phyloP scores from a whole-genome alignment of 2,329 filamentous ascomycete species.

The Dissoconium aciculare region DNA sequence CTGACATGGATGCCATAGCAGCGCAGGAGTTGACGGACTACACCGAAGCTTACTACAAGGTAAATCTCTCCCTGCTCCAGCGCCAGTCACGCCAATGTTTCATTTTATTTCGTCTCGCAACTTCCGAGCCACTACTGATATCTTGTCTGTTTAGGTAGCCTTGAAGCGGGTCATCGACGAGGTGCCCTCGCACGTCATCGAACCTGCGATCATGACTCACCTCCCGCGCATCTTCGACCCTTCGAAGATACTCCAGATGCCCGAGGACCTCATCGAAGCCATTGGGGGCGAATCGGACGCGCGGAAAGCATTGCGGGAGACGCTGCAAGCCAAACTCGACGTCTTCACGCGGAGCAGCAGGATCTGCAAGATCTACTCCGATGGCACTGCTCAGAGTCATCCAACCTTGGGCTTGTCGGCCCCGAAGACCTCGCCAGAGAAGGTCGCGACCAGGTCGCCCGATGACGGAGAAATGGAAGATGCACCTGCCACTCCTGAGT shows the following conservation, averaged over 20 bases:
- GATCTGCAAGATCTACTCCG: slow-evolving; percentile 5
- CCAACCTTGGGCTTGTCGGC: too few relatives aligned
- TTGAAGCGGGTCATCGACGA: slow-evolving; percentile 6
- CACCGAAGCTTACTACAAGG: slow-evolving; percentile 5
- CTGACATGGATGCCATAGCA: slow-evolving; percentile 5
- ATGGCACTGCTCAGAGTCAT: too few relatives aligned
- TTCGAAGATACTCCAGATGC: slow-evolving; percentile 5
- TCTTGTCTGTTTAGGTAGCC: slow-evolving; percentile 5
- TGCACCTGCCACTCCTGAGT: too few relatives aligned
- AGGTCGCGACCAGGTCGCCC: too few relatives aligned
- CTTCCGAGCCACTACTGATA: too few relatives aligned
- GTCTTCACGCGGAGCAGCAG: slow-evolving; percentile 6
- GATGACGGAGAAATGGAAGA: too few relatives aligned
- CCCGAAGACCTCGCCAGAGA: too few relatives aligned
- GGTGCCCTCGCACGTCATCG: slow-evolving; percentile 4
- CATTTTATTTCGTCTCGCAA: too few relatives aligned
- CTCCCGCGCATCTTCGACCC: slow-evolving; percentile 3
- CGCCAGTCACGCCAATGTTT: too few relatives aligned
- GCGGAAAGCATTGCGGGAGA: slow-evolving; percentile 3
- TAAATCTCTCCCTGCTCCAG: too few relatives aligned
- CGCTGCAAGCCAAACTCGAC: slow-evolving; percentile 6
- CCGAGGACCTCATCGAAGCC: slow-evolving; percentile 3
- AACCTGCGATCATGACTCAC: slow-evolving; percentile 3
- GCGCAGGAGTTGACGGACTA: slow-evolving; percentile 6
- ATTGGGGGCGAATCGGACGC: slow-evolving; percentile 5